Percentiles rank a stretch among this genome's conserved stretches.
phyloP scores from a whole-genome alignment of 1,139 yeast genomes.

The Sugiyamaella xylanicola region DNA sequence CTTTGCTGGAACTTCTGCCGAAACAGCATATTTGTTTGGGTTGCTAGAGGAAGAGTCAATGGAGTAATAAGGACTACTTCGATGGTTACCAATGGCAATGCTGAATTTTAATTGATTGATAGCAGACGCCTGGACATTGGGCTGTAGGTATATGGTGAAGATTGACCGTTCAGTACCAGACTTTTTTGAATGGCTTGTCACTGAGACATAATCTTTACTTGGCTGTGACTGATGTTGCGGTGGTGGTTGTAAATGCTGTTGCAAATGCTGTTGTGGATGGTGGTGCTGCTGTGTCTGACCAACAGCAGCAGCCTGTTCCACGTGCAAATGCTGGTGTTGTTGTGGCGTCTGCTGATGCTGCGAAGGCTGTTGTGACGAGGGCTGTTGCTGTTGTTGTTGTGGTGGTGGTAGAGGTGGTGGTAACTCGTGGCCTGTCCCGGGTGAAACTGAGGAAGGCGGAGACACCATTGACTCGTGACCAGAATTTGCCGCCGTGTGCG shows the following conservation, averaged over 20 bases:
- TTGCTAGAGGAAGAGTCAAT: slow-evolving; percentile 16
- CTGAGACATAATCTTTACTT: slow-evolving; percentile 13
- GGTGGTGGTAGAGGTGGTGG: neutral
- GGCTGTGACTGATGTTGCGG: slow-evolving; percentile 7
- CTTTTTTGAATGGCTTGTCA: slow-evolving; percentile 23
- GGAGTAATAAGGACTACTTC: slow-evolving; percentile 19
- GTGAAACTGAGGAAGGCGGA: slow-evolving; percentile 19
- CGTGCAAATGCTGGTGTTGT: neutral
- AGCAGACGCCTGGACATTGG: slow-evolving; percentile 17
- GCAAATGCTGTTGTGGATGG: neutral
- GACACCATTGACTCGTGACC: slow-evolving; percentile 20
- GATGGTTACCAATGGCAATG: slow-evolving; percentile 28
- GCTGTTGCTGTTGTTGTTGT: slow-evolving; percentile 1
- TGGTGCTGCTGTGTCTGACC: neutral
- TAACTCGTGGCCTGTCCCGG: slow-evolving; percentile 14
- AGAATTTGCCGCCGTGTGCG: slow-evolving; percentile 8
- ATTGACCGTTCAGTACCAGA: slow-evolving; percentile 24
- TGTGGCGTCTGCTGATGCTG: neutral
- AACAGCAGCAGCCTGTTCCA: neutral
- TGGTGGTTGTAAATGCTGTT: neutral
- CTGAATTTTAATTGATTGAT: slow-evolving; percentile 21
- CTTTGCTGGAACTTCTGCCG: slow-evolving; percentile 29
- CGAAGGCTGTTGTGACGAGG: neutral
- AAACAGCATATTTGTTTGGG: slow-evolving; percentile 26
- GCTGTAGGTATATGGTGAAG: slow-evolving; percentile 22